These are phyloP conservation scores for Acaromyces ingoldii DNA, from an alignment of 1,284 basidiomycete species.

Conservation along the genomic window DNA sequence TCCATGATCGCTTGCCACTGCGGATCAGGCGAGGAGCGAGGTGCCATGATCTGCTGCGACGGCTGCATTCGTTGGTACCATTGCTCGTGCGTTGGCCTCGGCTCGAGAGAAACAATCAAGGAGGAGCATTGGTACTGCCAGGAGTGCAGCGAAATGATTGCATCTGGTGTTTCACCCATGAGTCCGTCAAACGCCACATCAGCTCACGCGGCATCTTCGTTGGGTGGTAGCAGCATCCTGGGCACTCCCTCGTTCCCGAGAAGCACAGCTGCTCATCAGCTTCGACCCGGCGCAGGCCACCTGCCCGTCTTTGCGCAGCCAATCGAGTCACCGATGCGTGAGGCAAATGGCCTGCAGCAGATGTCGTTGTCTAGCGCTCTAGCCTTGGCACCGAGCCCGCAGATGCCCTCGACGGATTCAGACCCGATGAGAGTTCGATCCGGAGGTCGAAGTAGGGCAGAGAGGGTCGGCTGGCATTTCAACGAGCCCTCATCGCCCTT, in stretches of 20 bases:
- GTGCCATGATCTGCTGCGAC: constrained; percentile 49
- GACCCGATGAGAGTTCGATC: not conserved
- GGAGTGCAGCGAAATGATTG: not conserved
- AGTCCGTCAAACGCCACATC: too few relatives aligned
- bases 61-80: constrained; percentile 47
- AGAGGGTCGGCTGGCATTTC: constrained; percentile 28
- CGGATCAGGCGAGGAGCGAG: constrained; percentile 23
- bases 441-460: constrained; percentile 24
- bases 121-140: constrained; percentile 49
- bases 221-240: too few relatives aligned
- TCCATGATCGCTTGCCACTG: constrained; percentile 31
- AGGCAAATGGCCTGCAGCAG: too few relatives aligned
- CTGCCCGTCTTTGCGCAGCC: constrained; percentile 5
- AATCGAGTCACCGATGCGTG: not conserved
- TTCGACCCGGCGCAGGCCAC: too few relatives aligned
- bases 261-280: too few relatives aligned
- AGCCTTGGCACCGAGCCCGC: constrained; percentile 33
- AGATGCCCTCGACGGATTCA: constrained; percentile 14
- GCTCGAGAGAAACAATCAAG: constrained; percentile 37
- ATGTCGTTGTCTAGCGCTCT: constrained; percentile 3
- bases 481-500: constrained; percentile 37
- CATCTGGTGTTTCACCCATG: too few relatives aligned
- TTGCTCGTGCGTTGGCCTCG: constrained; percentile 44
- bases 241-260: too few relatives aligned
- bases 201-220: too few relatives aligned